Evolutionary conservation across 2,329 filamentous ascomycete species (phyloP).

Genomic region (Chaetomium globosum): DNA sequence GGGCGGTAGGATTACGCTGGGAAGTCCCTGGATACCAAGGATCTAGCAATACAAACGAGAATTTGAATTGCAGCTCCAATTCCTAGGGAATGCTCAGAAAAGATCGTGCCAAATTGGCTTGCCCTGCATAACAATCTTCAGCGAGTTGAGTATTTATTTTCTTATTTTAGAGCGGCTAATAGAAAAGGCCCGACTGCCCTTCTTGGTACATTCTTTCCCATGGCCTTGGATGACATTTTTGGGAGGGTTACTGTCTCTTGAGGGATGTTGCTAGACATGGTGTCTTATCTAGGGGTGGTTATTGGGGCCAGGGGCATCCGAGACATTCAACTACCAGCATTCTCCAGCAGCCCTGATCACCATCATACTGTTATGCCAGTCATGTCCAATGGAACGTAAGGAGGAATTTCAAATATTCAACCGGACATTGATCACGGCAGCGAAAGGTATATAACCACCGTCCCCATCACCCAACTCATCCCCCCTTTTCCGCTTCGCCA

Average conservation of each 20-base stretch:
- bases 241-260: not conserved
- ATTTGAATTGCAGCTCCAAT: not conserved
- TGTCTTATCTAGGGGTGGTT: not conserved
- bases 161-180: not conserved
- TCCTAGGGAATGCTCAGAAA: not conserved
- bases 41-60: not conserved
- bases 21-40: not conserved
- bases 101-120: not conserved
- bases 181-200: not conserved
- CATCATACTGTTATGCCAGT: not conserved
- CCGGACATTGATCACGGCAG: no score
- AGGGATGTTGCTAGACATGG: slow-evolving; percentile 13
- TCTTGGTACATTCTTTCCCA: not conserved
- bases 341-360: not conserved
- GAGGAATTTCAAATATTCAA: not conserved
- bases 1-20: slow-evolving; percentile 6
- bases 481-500: slow-evolving; percentile 15
- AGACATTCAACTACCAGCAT: slow-evolving; percentile 20
- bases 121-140: not conserved
- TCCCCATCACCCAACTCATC: slow-evolving; percentile 2
- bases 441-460: slow-evolving; percentile 18
- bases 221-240: not conserved
- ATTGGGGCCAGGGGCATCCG: slow-evolving; percentile 1
- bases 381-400: slow-evolving; percentile 6
- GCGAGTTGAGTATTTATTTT: not conserved